Conservation (phyloP, 1,284 basidiomycete genomes). For the Bondarzewia mesenterica region DNA sequence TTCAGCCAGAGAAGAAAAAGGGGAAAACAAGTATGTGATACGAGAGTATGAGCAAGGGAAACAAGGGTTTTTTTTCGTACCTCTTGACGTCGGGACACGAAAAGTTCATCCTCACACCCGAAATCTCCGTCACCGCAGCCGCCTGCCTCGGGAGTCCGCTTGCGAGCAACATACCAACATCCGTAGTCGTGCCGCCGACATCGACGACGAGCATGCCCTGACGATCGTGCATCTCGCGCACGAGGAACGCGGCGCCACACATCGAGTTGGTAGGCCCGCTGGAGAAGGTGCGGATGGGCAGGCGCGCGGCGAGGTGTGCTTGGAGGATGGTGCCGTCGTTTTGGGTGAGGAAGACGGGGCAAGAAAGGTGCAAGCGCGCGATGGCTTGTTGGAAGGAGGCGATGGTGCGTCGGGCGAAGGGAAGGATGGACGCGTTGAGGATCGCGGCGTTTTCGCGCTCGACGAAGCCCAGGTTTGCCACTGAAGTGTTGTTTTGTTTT, state of each 20-base stretch:
- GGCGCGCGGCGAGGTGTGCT: constrained; percentile 38
- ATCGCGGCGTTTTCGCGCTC: constrained; percentile 59
- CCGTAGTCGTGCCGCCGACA: constrained; percentile 50
- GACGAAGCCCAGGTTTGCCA: constrained; percentile 47
- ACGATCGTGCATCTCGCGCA: constrained; percentile 24
- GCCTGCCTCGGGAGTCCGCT: constrained; percentile 46
- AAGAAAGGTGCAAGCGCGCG: constrained; percentile 32
- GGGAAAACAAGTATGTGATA: background rate
- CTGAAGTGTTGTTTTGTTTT: no score
- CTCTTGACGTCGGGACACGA: constrained; percentile 37
- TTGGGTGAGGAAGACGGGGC: constrained; percentile 50
- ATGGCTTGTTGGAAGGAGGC: constrained; percentile 41
- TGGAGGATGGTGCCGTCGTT: constrained; percentile 53
- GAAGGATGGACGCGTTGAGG: constrained; percentile 48
- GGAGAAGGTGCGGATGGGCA: constrained; percentile 57
- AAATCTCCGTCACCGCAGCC: constrained; percentile 38
- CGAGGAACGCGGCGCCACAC: constrained; percentile 47
- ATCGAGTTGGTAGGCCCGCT: constrained; percentile 56
- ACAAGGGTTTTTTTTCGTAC: background rate
- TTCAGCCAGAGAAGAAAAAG: background rate
- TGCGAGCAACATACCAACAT: constrained; percentile 42
- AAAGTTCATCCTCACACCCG: constrained; percentile 35
- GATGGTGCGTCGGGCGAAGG: constrained; percentile 44
- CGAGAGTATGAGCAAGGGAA: background rate
- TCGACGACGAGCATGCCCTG: constrained; percentile 41